These are phyloP conservation scores for Melampsora occidentalis DNA, from an alignment of 1,284 basidiomycete species.

Conservation along the genomic window DNA sequence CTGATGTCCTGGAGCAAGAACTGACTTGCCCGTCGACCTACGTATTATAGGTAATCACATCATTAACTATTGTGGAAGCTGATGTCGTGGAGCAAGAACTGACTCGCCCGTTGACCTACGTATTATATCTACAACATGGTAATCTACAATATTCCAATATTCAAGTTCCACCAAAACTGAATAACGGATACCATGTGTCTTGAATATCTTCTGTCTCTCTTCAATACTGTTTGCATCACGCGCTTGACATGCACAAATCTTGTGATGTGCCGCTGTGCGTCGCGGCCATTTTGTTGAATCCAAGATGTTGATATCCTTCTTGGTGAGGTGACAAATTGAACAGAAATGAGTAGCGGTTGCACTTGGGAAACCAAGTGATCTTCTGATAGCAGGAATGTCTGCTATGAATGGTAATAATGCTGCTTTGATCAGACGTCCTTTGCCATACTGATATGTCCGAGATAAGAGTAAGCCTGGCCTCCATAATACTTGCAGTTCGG, in stretches of 20 bases:
- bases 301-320: neutral
- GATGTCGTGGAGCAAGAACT: too few species aligned
- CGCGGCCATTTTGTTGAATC: neutral
- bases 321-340: neutral
- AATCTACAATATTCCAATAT: too few species aligned
- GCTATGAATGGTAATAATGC: constrained; percentile 3
- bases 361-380: constrained; percentile 4
- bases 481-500: neutral
- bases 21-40: too few species aligned
- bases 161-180: constrained; percentile 6
- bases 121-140: too few species aligned
- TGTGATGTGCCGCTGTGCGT: neutral
- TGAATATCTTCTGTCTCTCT: neutral
- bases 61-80: too few species aligned
- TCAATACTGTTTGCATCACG: neutral
- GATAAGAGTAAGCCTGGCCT: neutral
- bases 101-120: too few species aligned
- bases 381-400: neutral
- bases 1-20: too few species aligned
- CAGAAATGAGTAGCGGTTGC: constrained; percentile 4
- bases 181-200: neutral
- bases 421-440: neutral
- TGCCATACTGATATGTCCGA: neutral
- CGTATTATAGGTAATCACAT: too few species aligned
- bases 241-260: neutral